phyloP scores from a whole-genome alignment of 208 protist species.

The Leptomonas seymouri region DNA sequence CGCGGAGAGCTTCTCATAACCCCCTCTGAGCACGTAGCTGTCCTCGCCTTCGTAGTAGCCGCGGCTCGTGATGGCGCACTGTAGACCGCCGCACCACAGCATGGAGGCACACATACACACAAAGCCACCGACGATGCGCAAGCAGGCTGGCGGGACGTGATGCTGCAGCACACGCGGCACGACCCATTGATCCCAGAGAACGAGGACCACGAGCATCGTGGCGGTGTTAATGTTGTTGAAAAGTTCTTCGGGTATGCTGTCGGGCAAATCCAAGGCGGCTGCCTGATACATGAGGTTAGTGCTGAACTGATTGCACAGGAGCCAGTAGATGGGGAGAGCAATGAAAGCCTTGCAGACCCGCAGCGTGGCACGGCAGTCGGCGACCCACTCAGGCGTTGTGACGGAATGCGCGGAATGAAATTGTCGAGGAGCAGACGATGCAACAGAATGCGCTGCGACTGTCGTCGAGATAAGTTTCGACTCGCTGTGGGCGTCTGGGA shows the following conservation, averaged over 20 bases:
- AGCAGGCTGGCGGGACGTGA: conserved; percentile 22
- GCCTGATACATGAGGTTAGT: conserved; percentile 69
- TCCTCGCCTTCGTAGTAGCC: conserved; percentile 48
- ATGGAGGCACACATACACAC: conserved; percentile 52
- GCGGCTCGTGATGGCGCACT: conserved; percentile 39
- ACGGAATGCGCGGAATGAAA: neutral
- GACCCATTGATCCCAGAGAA: conserved; percentile 44
- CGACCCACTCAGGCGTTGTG: conserved; percentile 26
- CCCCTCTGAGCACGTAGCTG: conserved; percentile 40
- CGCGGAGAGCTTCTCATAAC: conserved; percentile 35
- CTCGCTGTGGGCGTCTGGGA: neutral
- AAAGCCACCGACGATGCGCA: conserved; percentile 46
- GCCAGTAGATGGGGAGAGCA: conserved; percentile 73
- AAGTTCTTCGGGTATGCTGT: conserved; percentile 49
- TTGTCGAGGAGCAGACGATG: neutral
- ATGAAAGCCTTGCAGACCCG: conserved; percentile 50
- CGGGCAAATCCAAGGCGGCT: conserved; percentile 40
- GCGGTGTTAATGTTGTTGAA: conserved; percentile 80
- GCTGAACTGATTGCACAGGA: conserved; percentile 73
- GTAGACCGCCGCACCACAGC: conserved; percentile 60
- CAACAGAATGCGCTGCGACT: neutral
- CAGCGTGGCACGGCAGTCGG: conserved; percentile 47
- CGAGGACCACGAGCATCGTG: conserved; percentile 54
- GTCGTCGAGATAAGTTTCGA: neutral
- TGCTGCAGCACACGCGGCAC: conserved; percentile 38